These are phyloP conservation scores for Picocystis salinarum DNA, from an alignment of 139 green algal genomes.

Conservation along the genomic window DNA sequence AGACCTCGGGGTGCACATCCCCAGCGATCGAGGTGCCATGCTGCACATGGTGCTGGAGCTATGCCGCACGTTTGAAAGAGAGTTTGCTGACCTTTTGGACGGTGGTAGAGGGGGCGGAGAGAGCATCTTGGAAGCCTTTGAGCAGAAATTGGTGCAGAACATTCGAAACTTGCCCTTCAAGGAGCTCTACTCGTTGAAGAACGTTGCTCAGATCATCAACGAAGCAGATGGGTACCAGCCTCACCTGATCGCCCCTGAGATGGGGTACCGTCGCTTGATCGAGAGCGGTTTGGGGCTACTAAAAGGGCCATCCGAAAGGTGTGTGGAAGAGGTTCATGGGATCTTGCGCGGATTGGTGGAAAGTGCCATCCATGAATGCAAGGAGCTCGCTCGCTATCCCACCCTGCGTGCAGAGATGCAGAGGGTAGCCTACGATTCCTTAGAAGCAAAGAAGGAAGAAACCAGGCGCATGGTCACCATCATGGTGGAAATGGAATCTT, in stretches of 20 bases:
- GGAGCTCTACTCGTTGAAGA: constrained; percentile 64
- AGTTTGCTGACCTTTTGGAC: constrained; percentile 56
- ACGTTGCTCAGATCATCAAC: constrained; percentile 69
- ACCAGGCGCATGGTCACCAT: neutral
- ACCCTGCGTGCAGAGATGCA: no score
- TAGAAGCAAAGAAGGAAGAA: constrained; percentile 2
- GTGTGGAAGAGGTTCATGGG: constrained; percentile 1
- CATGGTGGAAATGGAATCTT: constrained; percentile 4
- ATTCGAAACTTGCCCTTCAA: constrained; percentile 72
- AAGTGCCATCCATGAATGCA: no score
- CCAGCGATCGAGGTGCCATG: constrained; percentile 51
- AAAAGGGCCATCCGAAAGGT: constrained; percentile 6
- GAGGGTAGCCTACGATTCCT: no score
- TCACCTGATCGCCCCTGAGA: constrained; percentile 89
- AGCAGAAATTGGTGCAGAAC: constrained; percentile 68
- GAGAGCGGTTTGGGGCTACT: constrained; percentile 24
- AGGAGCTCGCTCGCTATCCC: no score
- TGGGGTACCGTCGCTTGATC: constrained; percentile 79
- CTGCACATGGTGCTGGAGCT: constrained; percentile 71
- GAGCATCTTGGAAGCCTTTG: constrained; percentile 72
- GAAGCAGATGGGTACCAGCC: constrained; percentile 92
- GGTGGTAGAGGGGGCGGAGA: constrained; percentile 67
- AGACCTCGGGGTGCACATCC: constrained; percentile 34
- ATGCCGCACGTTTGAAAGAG: constrained; percentile 62
- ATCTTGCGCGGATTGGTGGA: no score